Conservation (phyloP, 805 yeast species). For the Candida khao-thaluensis region DNA sequence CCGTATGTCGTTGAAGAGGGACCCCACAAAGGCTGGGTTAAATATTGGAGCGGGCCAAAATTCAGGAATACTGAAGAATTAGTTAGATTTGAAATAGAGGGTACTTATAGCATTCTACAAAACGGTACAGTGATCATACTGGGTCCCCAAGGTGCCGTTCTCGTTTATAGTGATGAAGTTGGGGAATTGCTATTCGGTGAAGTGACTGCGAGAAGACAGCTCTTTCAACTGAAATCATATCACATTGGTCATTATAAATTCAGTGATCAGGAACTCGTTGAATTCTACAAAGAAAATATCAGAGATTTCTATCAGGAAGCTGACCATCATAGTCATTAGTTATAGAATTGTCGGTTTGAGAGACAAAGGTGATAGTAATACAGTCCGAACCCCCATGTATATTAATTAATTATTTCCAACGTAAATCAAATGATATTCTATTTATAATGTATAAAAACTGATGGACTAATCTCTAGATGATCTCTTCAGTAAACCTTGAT, state of each 20-base stretch:
- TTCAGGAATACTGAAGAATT: conserved; percentile 5
- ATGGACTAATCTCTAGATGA: conserved; percentile 4
- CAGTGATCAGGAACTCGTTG: conserved; percentile 1
- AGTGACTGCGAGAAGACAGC: not conserved
- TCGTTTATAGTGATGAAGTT: conserved; percentile 4
- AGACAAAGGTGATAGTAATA: not conserved
- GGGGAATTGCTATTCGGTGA: conserved; percentile 3
- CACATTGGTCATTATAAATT: conserved; percentile 1
- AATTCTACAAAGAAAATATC: conserved; percentile 2
- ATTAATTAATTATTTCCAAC: not conserved
- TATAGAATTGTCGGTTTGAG: too few species aligned
- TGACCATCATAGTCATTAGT: not conserved
- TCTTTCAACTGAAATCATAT: not conserved
- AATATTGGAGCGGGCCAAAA: conserved; percentile 8
- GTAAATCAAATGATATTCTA: not conserved
- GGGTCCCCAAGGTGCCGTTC: not conserved
- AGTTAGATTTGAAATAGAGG: conserved; percentile 5
- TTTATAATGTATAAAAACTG: not conserved
- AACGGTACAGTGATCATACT: conserved; percentile 4
- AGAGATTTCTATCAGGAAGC: not conserved
- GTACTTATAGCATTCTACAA: not conserved
- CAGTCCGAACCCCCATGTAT: not conserved
- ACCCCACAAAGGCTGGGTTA: conserved; percentile 5
- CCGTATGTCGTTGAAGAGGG: conserved; percentile 3
- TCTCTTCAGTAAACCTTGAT: conserved; percentile 21